Percentiles rank a stretch among this genome's conserved stretches.
Evolutionary conservation across 2,329 filamentous ascomycete genomes (phyloP).

Genomic region (Calonectria crousiana): DNA sequence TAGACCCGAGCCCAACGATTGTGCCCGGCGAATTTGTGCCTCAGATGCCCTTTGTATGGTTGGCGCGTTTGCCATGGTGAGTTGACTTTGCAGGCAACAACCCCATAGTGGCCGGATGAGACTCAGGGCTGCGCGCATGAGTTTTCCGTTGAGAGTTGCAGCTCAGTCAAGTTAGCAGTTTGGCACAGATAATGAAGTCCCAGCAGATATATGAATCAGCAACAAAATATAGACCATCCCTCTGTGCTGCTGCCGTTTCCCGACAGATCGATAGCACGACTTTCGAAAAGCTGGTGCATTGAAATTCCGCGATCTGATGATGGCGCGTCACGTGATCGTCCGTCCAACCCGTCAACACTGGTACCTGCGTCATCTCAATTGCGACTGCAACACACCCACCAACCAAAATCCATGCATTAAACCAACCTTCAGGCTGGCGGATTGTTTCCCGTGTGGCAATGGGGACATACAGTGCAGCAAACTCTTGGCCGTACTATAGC

Average conservation of each 20-base stretch:
- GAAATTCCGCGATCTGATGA: neutral
- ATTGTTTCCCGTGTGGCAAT: neutral
- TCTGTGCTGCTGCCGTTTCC: neutral
- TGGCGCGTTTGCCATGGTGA: neutral
- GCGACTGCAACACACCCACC: conserved; percentile 9
- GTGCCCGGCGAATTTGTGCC: neutral
- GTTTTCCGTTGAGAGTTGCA: too few relatives aligned
- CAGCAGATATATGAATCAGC: neutral
- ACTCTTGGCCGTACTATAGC: neutral
- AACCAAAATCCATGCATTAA: neutral
- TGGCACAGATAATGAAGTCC: neutral
- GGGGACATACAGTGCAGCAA: neutral
- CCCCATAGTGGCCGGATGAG: neutral
- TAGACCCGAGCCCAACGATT: neutral
- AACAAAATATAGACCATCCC: neutral
- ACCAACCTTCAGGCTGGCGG: neutral
- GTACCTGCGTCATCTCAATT: conserved; percentile 13
- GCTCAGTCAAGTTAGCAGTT: neutral
- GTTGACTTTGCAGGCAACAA: neutral
- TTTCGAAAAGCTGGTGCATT: neutral
- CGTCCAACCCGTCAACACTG: neutral
- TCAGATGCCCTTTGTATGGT: neutral
- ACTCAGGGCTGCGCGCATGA: neutral
- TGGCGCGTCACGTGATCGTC: neutral
- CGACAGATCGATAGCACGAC: neutral